These are phyloP conservation scores for Lactarius akahatsu DNA, from an alignment of 768 basidiomycete species.

Conservation along the genomic window DNA sequence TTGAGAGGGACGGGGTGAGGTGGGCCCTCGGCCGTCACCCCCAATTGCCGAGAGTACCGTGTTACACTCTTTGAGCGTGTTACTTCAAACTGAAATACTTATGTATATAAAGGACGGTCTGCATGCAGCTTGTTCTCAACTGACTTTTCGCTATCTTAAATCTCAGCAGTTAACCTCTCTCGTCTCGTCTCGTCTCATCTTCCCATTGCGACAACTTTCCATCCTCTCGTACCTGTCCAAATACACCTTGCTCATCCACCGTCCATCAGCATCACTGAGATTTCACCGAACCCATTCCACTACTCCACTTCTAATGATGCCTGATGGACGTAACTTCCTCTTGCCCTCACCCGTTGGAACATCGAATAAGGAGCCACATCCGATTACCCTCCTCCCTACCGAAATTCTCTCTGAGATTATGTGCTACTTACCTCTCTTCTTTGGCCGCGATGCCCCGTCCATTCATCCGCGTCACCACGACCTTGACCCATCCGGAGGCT, in stretches of 20 bases:
- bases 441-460: constrained; percentile 16
- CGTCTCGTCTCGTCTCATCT: not conserved
- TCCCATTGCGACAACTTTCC: too few relatives aligned
- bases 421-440: constrained; percentile 22
- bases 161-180: not conserved
- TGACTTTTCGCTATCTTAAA: not conserved
- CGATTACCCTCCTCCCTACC: constrained; percentile 13
- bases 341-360: not conserved
- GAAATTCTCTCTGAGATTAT: constrained; percentile 24
- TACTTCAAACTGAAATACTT: too few relatives aligned
- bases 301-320: not conserved
- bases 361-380: not conserved
- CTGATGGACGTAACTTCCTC: not conserved
- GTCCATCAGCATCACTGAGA: too few relatives aligned
- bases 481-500: constrained; percentile 19
- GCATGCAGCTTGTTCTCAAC: not conserved
- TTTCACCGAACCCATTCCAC: too few relatives aligned
- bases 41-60: too few relatives aligned
- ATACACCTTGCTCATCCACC: too few relatives aligned
- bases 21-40: too few relatives aligned
- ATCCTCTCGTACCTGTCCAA: too few relatives aligned
- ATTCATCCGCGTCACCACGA: constrained; percentile 16
- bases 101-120: too few relatives aligned
- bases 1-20: too few relatives aligned
- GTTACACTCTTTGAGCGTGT: too few relatives aligned